Evolutionary conservation across 164 flowering plant species (phyloP).

Genomic region (Vitis cinerea): DNA sequence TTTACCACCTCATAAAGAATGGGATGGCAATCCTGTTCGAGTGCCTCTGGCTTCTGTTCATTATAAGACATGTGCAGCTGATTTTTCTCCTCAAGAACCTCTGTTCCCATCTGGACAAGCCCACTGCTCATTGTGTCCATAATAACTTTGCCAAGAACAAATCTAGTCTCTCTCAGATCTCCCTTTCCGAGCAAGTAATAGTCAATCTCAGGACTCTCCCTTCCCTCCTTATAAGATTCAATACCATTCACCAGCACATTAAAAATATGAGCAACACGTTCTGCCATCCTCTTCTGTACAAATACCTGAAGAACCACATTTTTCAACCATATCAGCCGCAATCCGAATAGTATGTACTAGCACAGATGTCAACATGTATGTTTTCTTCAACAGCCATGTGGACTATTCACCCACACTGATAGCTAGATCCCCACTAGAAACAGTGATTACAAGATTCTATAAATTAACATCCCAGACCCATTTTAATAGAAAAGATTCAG

Average conservation of each 20-base stretch:
- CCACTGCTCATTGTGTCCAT: conserved; percentile 56
- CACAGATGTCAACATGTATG: neutral
- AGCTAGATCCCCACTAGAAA: neutral
- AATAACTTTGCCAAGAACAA: conserved; percentile 74
- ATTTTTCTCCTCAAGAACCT: neutral
- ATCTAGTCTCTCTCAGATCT: conserved; percentile 47
- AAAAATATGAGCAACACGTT: conserved; percentile 38
- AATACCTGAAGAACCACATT: conserved; percentile 45
- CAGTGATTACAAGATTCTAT: neutral
- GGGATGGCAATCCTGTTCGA: neutral
- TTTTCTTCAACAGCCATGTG: neutral
- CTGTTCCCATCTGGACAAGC: conserved; percentile 7
- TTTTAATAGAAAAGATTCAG: no score
- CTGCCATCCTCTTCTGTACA: conserved; percentile 40
- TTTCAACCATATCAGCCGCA: neutral
- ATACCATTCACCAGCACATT: conserved; percentile 34
- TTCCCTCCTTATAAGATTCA: conserved; percentile 18
- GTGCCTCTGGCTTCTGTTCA: neutral
- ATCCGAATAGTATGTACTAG: neutral
- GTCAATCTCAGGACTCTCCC: conserved; percentile 34
- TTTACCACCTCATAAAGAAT: conserved; percentile 6
- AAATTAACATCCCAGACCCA: no score
- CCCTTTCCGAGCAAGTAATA: conserved; percentile 55
- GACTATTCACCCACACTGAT: neutral
- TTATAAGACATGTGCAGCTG: neutral